Conservation (phyloP, 805 yeast genomes). For the Candida patagonica region DNA sequence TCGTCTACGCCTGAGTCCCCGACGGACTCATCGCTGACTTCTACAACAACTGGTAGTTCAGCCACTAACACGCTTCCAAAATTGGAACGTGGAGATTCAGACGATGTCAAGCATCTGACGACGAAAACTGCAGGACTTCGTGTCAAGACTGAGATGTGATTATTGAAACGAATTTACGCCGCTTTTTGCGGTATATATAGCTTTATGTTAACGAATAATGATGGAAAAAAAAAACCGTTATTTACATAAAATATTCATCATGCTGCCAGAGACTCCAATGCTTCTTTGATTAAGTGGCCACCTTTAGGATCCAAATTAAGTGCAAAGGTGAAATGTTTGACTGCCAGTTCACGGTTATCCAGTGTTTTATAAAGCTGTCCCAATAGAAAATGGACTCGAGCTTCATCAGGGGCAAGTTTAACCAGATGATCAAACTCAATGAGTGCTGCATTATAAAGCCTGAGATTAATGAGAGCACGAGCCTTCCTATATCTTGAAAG, state of each 20-base stretch:
- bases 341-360: conserved; percentile 66
- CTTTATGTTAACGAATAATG: too few relatives aligned
- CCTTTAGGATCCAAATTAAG: conserved; percentile 90
- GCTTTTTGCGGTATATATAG: too few relatives aligned
- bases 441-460: conserved; percentile 62
- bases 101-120: conserved; percentile 15
- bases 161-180: neutral
- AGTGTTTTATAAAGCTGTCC: conserved; percentile 79
- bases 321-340: conserved; percentile 80
- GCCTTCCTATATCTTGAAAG: conserved; percentile 85
- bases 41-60: conserved; percentile 17
- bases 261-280: conserved; percentile 44
- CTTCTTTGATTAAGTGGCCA: conserved; percentile 73
- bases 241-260: too few relatives aligned
- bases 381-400: conserved; percentile 79
- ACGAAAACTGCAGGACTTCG: conserved; percentile 20
- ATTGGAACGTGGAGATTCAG: neutral
- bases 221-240: too few relatives aligned
- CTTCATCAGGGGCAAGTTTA: conserved; percentile 85
- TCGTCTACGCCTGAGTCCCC: conserved; percentile 17
- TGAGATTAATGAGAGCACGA: conserved; percentile 63
- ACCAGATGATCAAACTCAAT: conserved; percentile 63
- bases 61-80: conserved; percentile 12
- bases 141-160: conserved; percentile 16
- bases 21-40: conserved; percentile 16